phyloP scores from a whole-genome alignment of 2,329 filamentous ascomycete genomes.

The Fusarium nisikadoi region DNA sequence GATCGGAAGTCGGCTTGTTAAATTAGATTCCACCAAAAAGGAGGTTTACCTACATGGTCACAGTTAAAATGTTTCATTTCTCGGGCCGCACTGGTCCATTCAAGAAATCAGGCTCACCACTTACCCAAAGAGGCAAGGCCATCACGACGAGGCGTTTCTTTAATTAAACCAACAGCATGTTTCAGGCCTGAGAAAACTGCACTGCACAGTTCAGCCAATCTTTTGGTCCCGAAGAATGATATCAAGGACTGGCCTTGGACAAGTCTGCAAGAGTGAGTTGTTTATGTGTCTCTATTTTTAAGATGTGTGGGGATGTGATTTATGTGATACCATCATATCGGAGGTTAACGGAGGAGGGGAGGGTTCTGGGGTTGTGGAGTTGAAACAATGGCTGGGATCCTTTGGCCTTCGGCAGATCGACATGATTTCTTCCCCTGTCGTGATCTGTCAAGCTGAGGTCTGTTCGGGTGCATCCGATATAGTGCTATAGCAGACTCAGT shows the following conservation, averaged over 20 bases:
- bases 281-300: not conserved
- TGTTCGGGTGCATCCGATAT: not conserved
- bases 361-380: conserved; percentile 5
- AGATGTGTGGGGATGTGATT: not conserved
- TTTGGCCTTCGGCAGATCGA: conserved; percentile 31
- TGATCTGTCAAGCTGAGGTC: not conserved
- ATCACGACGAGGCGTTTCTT: conserved; percentile 18
- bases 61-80: conserved; percentile 16
- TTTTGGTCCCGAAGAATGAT: not conserved
- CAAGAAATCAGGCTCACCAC: conserved; percentile 3
- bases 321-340: not conserved
- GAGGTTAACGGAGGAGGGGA: not conserved
- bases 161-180: conserved; percentile 20
- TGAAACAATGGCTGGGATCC: conserved; percentile 8
- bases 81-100: conserved; percentile 17
- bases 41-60: not conserved
- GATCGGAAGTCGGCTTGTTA: conserved; percentile 4
- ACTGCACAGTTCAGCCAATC: not conserved
- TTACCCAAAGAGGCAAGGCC: not conserved
- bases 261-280: not conserved
- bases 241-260: conserved; percentile 10
- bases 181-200: conserved; percentile 18
- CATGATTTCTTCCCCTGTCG: not conserved
- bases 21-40: conserved; percentile 6
- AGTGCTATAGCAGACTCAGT: not conserved